Base-by-base conservation (phyloP, 345 rosid species). In the Dipteronia dyeriana region DNA sequence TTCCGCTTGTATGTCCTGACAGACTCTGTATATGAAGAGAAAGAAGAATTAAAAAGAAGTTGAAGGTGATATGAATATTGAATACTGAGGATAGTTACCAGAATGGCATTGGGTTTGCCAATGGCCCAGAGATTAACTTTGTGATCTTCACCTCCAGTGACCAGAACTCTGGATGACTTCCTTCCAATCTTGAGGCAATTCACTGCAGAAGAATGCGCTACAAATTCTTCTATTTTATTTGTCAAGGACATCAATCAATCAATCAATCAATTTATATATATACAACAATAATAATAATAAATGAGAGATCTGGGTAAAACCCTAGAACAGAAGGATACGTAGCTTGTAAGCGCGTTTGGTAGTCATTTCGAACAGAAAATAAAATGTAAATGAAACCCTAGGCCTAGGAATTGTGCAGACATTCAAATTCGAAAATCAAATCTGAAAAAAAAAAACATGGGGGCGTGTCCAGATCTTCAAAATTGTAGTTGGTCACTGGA, bases 51-150 rank as follows among this genome's bases (percentile, higher is more conserved):
- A 10, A 45, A 45, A 10, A 45, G 3, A 45, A 45, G 49, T 45
- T 45, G 49, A 45, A 45, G 13, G 12, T 41, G 45, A 41, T 45
- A 45, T 10, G 49, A 45, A 11, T 45, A 45, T 45, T 9, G 13
- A 9, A 53, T 4, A 53, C 1, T 5, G 7, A 53, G 57, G 5
- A 6, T 16, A 59, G 63, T 59, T 59, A 59, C 99, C 98, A 90
- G 88, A 82, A 96, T 88, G 62, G 99, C 94, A 73, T 96, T 94
- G 85, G 99, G 99, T 85, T 96, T 96, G 82, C 99, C 99, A 70
- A 96, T 96, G 86, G 99, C 97, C 99, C 99, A 96, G 68, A 96
- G 95, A 86, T 96, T 96, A 71, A 96, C 99, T 81, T 91, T 96
- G 78, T 91, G 95, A 88, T 96, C 99, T 88, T 96, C 99, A 66